Evolutionary conservation across 2,329 filamentous ascomycete species (phyloP).

Genomic region (Thelonectria blattea): DNA sequence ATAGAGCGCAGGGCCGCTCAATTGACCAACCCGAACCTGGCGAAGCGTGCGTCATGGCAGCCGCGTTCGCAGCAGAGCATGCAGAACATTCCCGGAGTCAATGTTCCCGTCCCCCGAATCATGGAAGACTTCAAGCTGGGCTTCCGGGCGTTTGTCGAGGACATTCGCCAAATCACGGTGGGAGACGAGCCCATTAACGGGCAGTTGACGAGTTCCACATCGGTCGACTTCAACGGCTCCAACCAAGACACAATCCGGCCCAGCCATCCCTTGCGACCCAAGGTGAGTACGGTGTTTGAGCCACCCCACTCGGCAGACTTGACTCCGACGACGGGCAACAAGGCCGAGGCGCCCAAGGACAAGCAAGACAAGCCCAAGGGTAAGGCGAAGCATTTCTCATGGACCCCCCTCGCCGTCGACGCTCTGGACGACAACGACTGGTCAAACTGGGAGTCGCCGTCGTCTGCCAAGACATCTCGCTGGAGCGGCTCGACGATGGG

Average conservation of each 20-base stretch:
- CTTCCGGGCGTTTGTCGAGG: constrained; percentile 92
- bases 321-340: constrained; percentile 43
- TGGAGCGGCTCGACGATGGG: constrained; percentile 69
- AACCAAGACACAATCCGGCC: constrained; percentile 57
- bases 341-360: constrained; percentile 36
- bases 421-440: constrained; percentile 67
- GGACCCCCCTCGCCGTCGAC: constrained; percentile 64
- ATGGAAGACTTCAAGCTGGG: constrained; percentile 89
- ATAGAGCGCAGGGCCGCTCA: constrained; percentile 43
- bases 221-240: constrained; percentile 33
- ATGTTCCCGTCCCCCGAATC: constrained; percentile 70
- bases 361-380: constrained; percentile 48
- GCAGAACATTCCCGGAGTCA: constrained; percentile 50
- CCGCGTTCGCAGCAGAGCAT: constrained; percentile 55
- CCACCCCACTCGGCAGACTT: constrained; percentile 40
- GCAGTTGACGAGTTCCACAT: constrained; percentile 32
- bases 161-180: constrained; percentile 92
- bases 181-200: constrained; percentile 85
- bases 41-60: constrained; percentile 67
- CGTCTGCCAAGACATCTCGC: constrained; percentile 58
- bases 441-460: constrained; percentile 68
- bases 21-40: constrained; percentile 48
- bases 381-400: constrained; percentile 63
- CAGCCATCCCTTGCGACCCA: constrained; percentile 48
- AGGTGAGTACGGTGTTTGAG: constrained; percentile 52